Conservation (phyloP, 179 eudicot genomes). For the Beta macrorhiza region DNA sequence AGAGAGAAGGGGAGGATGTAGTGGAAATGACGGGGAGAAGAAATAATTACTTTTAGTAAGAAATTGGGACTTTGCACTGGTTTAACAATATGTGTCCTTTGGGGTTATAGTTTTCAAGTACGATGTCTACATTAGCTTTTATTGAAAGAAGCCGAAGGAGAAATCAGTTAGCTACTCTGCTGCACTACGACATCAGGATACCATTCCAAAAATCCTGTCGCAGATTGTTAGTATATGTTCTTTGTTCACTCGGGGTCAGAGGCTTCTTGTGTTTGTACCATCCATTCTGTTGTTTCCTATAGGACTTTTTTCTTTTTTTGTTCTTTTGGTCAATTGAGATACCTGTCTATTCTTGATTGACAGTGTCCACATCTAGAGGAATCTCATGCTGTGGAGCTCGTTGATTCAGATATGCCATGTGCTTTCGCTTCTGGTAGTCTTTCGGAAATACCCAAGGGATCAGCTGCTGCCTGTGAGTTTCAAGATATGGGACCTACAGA, state of each 20-base stretch:
- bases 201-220: background rate
- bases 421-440: slow-evolving; percentile 37
- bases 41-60: too few species aligned
- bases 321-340: slow-evolving; percentile 15
- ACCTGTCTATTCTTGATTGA: slow-evolving; percentile 27
- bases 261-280: background rate
- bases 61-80: too few species aligned
- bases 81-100: too few species aligned
- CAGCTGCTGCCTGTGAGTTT: slow-evolving; percentile 41
- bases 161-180: background rate
- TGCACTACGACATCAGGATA: background rate
- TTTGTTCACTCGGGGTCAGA: background rate
- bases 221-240: background rate
- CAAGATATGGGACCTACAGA: slow-evolving; percentile 50
- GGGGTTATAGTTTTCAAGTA: too few species aligned
- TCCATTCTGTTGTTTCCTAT: background rate
- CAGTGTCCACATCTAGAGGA: slow-evolving; percentile 47
- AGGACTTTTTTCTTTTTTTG: background rate
- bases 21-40: too few species aligned
- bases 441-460: slow-evolving; percentile 31
- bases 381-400: slow-evolving; percentile 29
- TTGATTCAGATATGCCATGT: slow-evolving; percentile 33
- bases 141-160: background rate
- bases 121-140: background rate
- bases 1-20: too few species aligned